Evolutionary conservation across 768 basidiomycete genomes (phyloP), one percentile per base, ranked within the genome.

Genomic region (Rhizopogon roseolus): DNA sequence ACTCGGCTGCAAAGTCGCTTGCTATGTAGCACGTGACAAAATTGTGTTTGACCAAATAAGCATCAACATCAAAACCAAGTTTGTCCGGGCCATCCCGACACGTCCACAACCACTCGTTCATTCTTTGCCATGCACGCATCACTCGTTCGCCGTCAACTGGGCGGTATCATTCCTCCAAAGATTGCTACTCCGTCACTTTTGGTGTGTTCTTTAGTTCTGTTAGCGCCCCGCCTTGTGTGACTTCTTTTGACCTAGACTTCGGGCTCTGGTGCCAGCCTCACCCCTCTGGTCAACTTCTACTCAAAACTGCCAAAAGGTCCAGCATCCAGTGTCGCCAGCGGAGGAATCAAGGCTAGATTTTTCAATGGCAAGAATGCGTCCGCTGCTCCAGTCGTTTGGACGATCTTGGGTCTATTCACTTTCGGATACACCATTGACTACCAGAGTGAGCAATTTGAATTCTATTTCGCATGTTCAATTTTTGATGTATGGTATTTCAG

Each of bases 241-340:
- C 56, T 52, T 63, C 48, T 54, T 61, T 54, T 3, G n/a, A 16
- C 50, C 56, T 63, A 94, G 93, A 85, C 90, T 52, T 83, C 90
- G 50, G 89, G 86, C 52, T 82, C 88, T 51, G 91, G 92, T 41
- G 83, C 82, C 41, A 84, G 90, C 57, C 88, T 96, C 50, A 76
- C 80, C 54, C 85, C 85, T 32, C 87, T 98, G 66, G 93, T 97
- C 59, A 85, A 92, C 61, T 98, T 97, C 74, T 98, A 98, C 79
- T 93, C 90, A 56, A 95, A 93, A 73, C 82, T 98, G 48, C 96
- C 94, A 60, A 98, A 98, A 71, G 95, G 95, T 43, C 76, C 82
- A 39, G 81, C 84, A 36, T 76, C 90, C 16, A 66, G 77, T 38
- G 74, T 83, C 17, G 74, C 78, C 50, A 73, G 73, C 52, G 90